Evolutionary conservation across 768 basidiomycete genomes (phyloP).

Genomic region (Macrolepiota fuliginosa): DNA sequence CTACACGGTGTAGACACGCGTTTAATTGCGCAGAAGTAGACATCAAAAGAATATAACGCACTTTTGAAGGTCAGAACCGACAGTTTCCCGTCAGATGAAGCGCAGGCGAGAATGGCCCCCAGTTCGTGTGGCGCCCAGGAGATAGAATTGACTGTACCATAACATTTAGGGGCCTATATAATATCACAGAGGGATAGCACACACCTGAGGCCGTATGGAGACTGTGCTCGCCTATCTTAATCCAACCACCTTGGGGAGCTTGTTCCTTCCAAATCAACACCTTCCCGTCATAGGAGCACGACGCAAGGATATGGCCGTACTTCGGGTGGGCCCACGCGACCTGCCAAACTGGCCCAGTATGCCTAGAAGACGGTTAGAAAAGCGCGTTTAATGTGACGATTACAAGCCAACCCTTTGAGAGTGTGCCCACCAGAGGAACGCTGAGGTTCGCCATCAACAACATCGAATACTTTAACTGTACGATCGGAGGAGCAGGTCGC

Average conservation of each 20-base stretch:
- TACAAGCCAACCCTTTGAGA: conserved; percentile 65
- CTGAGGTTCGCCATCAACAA: conserved; percentile 83
- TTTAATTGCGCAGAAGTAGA: background rate
- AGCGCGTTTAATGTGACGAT: background rate
- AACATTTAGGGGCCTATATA: background rate
- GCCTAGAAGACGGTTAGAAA: conserved; percentile 43
- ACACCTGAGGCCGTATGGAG: conserved; percentile 91
- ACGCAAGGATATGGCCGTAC: conserved; percentile 94
- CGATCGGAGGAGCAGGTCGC: conserved; percentile 97
- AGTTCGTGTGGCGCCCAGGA: conserved; percentile 99
- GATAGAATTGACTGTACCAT: conserved; percentile 84
- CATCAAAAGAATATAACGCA: conserved; percentile 33
- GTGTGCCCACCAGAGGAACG: conserved; percentile 63
- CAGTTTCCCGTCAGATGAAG: conserved; percentile 94
- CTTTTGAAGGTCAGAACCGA: conserved; percentile 98
- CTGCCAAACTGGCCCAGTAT: conserved; percentile 98
- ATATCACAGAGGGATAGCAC: conserved; percentile 20
- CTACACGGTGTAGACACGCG: conserved; percentile 41
- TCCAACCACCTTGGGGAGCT: conserved; percentile 71
- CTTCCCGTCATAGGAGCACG: conserved; percentile 98
- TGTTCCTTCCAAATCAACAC: conserved; percentile 99
- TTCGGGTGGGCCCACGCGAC: conserved; percentile 98
- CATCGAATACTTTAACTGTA: conserved; percentile 93
- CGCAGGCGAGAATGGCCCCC: conserved; percentile 94
- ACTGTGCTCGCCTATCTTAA: conserved; percentile 93